Conservation (phyloP, 2,329 filamentous ascomycete species). For the Sarocladiaceae sp. region DNA sequence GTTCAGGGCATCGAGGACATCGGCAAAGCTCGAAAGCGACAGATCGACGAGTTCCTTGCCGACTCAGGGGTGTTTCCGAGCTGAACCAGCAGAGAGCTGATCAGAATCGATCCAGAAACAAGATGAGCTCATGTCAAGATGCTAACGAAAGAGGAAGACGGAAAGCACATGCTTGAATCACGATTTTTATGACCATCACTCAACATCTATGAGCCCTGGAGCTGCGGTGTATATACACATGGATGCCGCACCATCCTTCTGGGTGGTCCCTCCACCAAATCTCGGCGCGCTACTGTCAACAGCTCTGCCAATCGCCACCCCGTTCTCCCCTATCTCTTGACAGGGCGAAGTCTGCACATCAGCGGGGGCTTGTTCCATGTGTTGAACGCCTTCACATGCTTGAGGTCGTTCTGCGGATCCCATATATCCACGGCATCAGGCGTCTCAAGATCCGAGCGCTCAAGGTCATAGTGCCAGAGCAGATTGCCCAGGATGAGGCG, state of each 20-base stretch:
- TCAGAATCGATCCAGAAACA: too few species aligned
- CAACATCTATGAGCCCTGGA: too few species aligned
- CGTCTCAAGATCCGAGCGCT: constrained; percentile 22
- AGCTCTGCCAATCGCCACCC: too few species aligned
- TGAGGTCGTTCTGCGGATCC: constrained; percentile 19
- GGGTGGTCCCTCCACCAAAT: too few species aligned
- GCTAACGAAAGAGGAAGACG: too few species aligned
- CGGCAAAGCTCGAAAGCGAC: constrained; percentile 32
- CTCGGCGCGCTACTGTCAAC: too few species aligned
- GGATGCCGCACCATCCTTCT: too few species aligned
- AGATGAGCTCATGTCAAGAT: too few species aligned
- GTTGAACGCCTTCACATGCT: constrained; percentile 19
- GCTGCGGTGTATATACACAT: too few species aligned
- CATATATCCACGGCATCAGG: constrained; percentile 17
- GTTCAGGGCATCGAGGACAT: constrained; percentile 26
- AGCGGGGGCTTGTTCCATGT: constrained; percentile 22
- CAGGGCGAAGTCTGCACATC: constrained; percentile 16
- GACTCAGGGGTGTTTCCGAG: constrained; percentile 16
- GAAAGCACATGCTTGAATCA: too few species aligned
- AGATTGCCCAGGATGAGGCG: constrained; percentile 40
- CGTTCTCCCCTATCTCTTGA: constrained; percentile 9
- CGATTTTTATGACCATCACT: too few species aligned
- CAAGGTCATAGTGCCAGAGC: constrained; percentile 43
- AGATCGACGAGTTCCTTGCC: constrained; percentile 35
- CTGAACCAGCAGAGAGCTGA: too few species aligned